Conservation (phyloP, 495 filamentous ascomycete genomes). For the Penicillium pulvis region DNA sequence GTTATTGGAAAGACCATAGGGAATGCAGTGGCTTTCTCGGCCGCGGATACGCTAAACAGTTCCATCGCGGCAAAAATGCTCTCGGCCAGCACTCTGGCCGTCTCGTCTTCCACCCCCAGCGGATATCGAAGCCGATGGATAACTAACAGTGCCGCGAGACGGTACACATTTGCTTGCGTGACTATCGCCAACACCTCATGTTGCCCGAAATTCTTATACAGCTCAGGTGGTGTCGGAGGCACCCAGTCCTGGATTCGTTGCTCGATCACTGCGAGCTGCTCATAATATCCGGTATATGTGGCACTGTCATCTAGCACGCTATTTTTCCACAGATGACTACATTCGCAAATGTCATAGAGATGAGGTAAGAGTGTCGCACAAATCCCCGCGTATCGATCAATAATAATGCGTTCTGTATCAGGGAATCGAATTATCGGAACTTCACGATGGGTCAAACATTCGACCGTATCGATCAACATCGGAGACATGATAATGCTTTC, state of each 20-base stretch:
- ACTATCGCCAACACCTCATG: slow-evolving; percentile 31
- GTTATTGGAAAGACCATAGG: slow-evolving; percentile 31
- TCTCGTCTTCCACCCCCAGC: slow-evolving; percentile 27
- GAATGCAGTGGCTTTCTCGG: slow-evolving; percentile 22
- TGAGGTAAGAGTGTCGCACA: slow-evolving; percentile 32
- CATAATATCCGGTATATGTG: slow-evolving; percentile 10
- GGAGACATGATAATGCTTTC: slow-evolving; percentile 36
- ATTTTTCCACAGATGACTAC: slow-evolving; percentile 25
- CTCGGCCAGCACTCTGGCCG: slow-evolving; percentile 23
- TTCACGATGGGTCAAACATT: slow-evolving; percentile 34
- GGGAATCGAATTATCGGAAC: slow-evolving; percentile 35
- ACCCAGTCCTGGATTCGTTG: slow-evolving; percentile 27
- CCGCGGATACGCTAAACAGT: slow-evolving; percentile 22
- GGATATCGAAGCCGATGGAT: slow-evolving; percentile 38
- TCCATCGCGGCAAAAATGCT: slow-evolving; percentile 30
- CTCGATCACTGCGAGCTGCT: slow-evolving; percentile 29
- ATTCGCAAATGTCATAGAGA: slow-evolving; percentile 36
- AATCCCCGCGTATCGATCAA: slow-evolving; percentile 38
- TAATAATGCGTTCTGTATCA: slow-evolving; percentile 24
- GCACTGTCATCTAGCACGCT: slow-evolving; percentile 4
- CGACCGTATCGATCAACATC: slow-evolving; percentile 35
- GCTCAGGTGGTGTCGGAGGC: slow-evolving; percentile 18
- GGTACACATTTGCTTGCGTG: slow-evolving; percentile 37
- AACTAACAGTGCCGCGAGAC: slow-evolving; percentile 31
- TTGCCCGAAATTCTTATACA: slow-evolving; percentile 22